Evolutionary conservation across 2,329 filamentous ascomycete genomes (phyloP).

Genomic region (Cladorrhinum sp.): DNA sequence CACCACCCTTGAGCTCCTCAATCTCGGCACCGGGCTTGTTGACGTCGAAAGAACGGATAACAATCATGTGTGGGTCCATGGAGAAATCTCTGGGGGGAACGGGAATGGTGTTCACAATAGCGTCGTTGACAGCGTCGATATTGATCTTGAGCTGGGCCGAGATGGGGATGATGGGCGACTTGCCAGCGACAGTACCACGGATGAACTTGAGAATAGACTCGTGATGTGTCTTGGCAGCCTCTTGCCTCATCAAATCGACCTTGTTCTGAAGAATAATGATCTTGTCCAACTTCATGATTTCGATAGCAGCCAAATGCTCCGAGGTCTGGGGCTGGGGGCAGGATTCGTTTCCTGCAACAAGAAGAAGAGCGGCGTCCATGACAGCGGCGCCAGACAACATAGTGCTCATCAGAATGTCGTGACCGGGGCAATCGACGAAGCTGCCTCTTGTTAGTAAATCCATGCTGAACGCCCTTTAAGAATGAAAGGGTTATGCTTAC

Average conservation of each 20-base stretch:
- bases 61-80: constrained; percentile 94
- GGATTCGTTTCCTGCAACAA: constrained; percentile 97
- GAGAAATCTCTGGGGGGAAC: constrained; percentile 89
- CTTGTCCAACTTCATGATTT: constrained; percentile 99
- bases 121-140: constrained; percentile 96
- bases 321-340: constrained; percentile 98
- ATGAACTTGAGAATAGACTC: constrained; percentile 99
- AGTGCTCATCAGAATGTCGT: constrained; percentile 99
- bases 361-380: constrained; percentile 95
- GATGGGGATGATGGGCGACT: constrained; percentile 93
- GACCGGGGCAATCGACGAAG: constrained; percentile 97
- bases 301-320: constrained; percentile 96
- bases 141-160: constrained; percentile 99
- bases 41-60: constrained; percentile 98
- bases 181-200: constrained; percentile 91
- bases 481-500: constrained; percentile 53
- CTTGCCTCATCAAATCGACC: constrained; percentile 97
- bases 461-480: background rate
- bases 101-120: constrained; percentile 91
- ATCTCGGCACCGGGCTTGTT: constrained; percentile 99
- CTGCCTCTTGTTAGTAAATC: constrained; percentile 44
- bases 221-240: constrained; percentile 89
- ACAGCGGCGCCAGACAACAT: constrained; percentile 99
- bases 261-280: constrained; percentile 99
- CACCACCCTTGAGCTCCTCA: constrained; percentile 96